Evolutionary conservation across 257 asterid species (phyloP), one percentile per base, ranked within the genome.

Genomic region (Fraxinus americana): DNA sequence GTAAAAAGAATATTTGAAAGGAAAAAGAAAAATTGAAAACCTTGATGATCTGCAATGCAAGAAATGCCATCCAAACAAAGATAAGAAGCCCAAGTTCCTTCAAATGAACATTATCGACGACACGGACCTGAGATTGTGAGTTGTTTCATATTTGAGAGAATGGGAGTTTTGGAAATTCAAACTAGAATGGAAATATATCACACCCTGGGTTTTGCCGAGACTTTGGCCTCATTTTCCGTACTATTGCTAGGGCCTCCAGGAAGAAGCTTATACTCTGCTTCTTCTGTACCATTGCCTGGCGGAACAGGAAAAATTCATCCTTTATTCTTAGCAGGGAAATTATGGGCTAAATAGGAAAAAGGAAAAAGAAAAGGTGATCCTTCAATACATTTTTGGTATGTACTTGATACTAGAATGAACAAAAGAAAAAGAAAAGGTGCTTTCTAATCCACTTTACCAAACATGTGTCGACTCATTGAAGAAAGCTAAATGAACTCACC

Each of bases 51-150:
- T 95, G 99, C 50, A 95, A 85, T 12, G 83, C 93, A 72, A 95
- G 94, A 83, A 88, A 95, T 14, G 92, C 83, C 23, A 92, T 19
- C 99, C 99, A 95, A 48, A 92, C 99, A 23, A 92, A 86, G 74
- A 21, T 36, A 48, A 95, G 97, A 85, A 95, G 97, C 82, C 97
- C 97, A 19, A 87, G 82, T 78, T 94, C 98, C 88, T 90, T 94
- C 99, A 98, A 94, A 79, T 87, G 81, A 61, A 94, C 98, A 80
- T 94, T 95, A 82, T 92, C 91, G 71, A 95, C 50, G 70, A 95
- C 71, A 72, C 97, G 70, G 41, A 90, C 94, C 98, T 95, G 91
- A 73, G 77, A 81, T 30, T 39, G 79, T 29, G 52, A 81, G 57
- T 77, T 16, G 66, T 71, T 73, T 78, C 70, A 80, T 71, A 70